phyloP scores from a whole-genome alignment of 306 rosid species.

The Sindora glabra region DNA sequence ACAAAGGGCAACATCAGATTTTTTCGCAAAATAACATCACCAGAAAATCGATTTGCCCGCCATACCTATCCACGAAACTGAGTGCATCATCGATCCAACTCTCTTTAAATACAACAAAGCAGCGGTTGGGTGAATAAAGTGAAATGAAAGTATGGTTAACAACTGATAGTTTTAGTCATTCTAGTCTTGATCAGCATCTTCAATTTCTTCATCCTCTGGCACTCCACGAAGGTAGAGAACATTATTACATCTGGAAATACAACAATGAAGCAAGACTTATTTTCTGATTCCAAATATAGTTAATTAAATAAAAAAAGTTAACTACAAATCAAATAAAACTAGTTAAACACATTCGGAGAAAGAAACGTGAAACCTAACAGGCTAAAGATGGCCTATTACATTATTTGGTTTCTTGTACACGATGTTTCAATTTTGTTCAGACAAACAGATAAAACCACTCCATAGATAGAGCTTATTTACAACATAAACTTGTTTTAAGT shows the following conservation, averaged over 20 bases:
- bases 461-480: neutral
- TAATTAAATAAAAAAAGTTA: too few relatives aligned
- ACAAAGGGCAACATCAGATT: too few relatives aligned
- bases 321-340: neutral
- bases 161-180: constrained; percentile 14
- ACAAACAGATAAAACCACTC: too few relatives aligned
- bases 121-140: too few relatives aligned
- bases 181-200: constrained; percentile 78
- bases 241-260: constrained; percentile 69
- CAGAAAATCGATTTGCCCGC: too few relatives aligned
- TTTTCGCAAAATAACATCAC: too few relatives aligned
- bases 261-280: neutral
- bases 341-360: neutral
- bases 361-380: neutral
- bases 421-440: neutral
- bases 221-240: constrained; percentile 95
- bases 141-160: too few relatives aligned
- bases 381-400: neutral
- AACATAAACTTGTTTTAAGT: neutral
- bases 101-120: too few relatives aligned
- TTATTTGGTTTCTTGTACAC: neutral
- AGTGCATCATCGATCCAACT: too few relatives aligned
- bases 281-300: neutral
- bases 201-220: constrained; percentile 93
- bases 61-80: too few relatives aligned